These are phyloP conservation scores for Porcisia deanei DNA, from an alignment of 208 protist genomes.

Conservation along the genomic window DNA sequence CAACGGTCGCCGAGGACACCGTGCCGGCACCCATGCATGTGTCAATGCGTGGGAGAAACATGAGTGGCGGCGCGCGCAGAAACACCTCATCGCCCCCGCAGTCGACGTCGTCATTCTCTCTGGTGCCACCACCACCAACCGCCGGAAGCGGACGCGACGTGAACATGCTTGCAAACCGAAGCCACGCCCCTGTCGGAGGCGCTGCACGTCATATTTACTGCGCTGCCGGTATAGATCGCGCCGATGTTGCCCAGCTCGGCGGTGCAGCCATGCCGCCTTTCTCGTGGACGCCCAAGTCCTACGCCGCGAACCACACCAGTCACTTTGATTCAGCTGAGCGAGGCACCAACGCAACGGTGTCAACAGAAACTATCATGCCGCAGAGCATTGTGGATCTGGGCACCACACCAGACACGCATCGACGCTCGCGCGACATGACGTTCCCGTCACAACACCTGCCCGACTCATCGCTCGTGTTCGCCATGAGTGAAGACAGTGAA, in stretches of 20 bases:
- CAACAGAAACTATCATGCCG: background rate
- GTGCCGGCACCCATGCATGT: background rate
- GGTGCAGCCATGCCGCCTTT: background rate
- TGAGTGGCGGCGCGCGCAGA: background rate
- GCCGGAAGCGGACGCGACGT: background rate
- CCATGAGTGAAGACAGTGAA: slow-evolving; percentile 40
- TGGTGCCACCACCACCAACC: background rate
- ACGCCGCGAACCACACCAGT: background rate
- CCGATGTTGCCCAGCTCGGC: background rate
- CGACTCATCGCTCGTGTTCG: slow-evolving; percentile 32
- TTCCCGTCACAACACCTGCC: slow-evolving; percentile 16
- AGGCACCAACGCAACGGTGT: background rate
- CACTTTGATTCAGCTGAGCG: slow-evolving; percentile 2
- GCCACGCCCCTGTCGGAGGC: background rate
- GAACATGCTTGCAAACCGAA: background rate
- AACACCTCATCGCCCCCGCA: background rate
- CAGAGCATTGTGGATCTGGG: background rate
- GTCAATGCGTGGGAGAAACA: background rate
- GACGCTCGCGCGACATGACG: background rate
- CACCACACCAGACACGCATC: slow-evolving; percentile 6
- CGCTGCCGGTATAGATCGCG: background rate
- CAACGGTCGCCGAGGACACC: background rate
- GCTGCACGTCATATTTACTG: background rate
- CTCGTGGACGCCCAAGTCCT: slow-evolving; percentile 5
- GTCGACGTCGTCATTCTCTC: background rate